Base-by-base conservation (phyloP, 306 rosid genomes). In the Alnus glutinosa region DNA sequence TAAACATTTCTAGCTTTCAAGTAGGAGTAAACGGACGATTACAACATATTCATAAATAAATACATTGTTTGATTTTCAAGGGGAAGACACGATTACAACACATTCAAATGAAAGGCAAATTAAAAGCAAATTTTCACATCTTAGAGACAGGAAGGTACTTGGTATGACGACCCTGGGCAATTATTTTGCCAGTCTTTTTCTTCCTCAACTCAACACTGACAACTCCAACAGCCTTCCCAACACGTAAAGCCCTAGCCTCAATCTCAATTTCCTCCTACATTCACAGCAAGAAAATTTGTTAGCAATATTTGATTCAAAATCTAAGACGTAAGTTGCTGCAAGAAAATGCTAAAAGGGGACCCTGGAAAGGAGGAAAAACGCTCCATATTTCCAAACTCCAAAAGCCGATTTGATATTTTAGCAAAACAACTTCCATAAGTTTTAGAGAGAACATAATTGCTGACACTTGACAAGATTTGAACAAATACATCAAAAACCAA, bases 91-190 rank as follows among this genome's bases (percentile, higher is more conserved):
- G 28, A 16, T 9, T 68, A 16, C 13, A 39, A 39, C 23, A 18
- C 18, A 8, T 68, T 68, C 72, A 44, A 39, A 68, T 18, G 15
- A 39, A 19, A 1, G 14, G 23, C 7, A 68, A 68, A 42, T 36
- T 42, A 68, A 7, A 68, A 42, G 30, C 30, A 68, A n/a, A 5
- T 34, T 85, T 34, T 86, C 89, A 91, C 77, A 93, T 30, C 84
- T 87, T 93, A 80, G 85, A 0, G 50, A 75, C 0, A 5, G 91
- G 81, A 49, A 91, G 89, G 78, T 84, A 93, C 84, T 90, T 91
- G 70, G 97, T 91, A 81, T 89, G 98, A 59, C 94, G 94, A 2
- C 97, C 97, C 79, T 89, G 97, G 2, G 94, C 98, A 57, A 93
- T 78, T 74, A 93, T 70, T 81, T 91, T 93, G 55, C 97, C 92